Evolutionary conservation across 2,329 filamentous ascomycete genomes (phyloP).

Genomic region (Ceratocystis cubensis): DNA sequence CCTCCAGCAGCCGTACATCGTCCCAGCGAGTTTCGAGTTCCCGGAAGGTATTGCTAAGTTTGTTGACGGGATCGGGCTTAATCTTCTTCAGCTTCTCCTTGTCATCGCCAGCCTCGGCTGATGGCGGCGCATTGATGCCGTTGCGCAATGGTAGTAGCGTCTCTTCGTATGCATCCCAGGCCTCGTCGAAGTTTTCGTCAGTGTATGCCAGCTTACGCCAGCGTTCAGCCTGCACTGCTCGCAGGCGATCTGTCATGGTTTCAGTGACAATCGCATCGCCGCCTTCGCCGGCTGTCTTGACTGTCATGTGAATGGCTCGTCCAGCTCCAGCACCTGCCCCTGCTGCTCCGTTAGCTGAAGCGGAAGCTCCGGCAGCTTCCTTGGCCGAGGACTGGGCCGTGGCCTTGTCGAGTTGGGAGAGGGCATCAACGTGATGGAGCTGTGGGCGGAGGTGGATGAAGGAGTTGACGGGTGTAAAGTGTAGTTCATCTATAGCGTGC

Average conservation of each 20-base stretch:
- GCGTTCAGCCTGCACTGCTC: constrained; percentile 63
- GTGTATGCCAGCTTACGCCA: constrained; percentile 73
- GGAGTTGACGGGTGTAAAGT: constrained; percentile 71
- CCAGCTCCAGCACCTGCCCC: constrained; percentile 37
- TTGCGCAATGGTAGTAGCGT: constrained; percentile 39
- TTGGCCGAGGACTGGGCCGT: constrained; percentile 30
- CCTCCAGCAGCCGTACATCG: constrained; percentile 19
- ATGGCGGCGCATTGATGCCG: constrained; percentile 12
- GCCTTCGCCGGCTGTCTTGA: constrained; percentile 62
- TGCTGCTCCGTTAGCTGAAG: constrained; percentile 29
- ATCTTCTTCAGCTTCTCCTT: constrained; percentile 20
- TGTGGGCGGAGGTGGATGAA: constrained; percentile 84
- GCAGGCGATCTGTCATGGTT: constrained; percentile 64
- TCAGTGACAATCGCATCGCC: constrained; percentile 48
- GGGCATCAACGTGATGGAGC: constrained; percentile 82
- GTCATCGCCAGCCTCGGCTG: constrained; percentile 5
- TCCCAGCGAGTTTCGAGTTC: constrained; percentile 18
- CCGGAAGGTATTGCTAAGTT: constrained; percentile 13
- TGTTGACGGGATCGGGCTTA: constrained; percentile 20
- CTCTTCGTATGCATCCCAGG: constrained; percentile 64
- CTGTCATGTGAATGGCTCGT: constrained; percentile 72
- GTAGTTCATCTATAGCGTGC: constrained; percentile 56
- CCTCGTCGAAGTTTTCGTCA: constrained; percentile 64
- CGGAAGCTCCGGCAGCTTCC: constrained; percentile 23
- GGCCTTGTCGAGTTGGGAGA: constrained; percentile 54